phyloP scores from a whole-genome alignment of 768 basidiomycete genomes.

The Boletus reticuloceps region DNA sequence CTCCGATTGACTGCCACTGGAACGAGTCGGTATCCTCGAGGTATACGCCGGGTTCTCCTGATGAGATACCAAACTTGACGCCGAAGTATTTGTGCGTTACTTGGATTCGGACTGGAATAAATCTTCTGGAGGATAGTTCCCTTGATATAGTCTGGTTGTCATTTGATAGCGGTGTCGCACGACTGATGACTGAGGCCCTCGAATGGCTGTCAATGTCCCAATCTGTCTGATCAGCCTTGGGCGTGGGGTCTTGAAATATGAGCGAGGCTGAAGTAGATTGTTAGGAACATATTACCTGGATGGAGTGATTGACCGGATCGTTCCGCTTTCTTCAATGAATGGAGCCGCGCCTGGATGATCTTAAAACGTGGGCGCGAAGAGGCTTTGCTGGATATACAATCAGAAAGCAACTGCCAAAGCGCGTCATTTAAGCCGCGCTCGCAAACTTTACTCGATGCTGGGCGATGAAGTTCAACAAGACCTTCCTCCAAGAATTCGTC shows the following conservation, averaged over 20 bases:
- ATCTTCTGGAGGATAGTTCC: too few species aligned
- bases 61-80: background rate
- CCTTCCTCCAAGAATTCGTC: background rate
- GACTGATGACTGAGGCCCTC: background rate
- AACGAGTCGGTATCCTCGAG: background rate
- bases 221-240: too few species aligned
- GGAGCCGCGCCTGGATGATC: background rate
- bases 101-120: background rate
- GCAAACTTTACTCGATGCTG: background rate
- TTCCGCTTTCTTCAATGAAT: background rate
- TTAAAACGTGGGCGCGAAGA: conserved; percentile 3
- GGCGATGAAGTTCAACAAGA: background rate
- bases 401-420: conserved; percentile 2
- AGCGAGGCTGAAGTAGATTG: too few species aligned
- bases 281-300: too few species aligned
- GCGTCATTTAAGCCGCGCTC: conserved; percentile 3
- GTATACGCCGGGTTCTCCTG: conserved; percentile 1
- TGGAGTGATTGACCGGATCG: background rate
- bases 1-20: background rate
- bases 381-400: background rate
- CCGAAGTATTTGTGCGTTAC: conserved; percentile 2
- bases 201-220: too few species aligned
- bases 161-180: too few species aligned
- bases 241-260: too few species aligned
- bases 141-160: too few species aligned